Percentiles rank a stretch among this genome's conserved stretches.
These are phyloP conservation scores for Coniophora puteana DNA, from an alignment of 1,284 basidiomycete species.

Conservation along the genomic window DNA sequence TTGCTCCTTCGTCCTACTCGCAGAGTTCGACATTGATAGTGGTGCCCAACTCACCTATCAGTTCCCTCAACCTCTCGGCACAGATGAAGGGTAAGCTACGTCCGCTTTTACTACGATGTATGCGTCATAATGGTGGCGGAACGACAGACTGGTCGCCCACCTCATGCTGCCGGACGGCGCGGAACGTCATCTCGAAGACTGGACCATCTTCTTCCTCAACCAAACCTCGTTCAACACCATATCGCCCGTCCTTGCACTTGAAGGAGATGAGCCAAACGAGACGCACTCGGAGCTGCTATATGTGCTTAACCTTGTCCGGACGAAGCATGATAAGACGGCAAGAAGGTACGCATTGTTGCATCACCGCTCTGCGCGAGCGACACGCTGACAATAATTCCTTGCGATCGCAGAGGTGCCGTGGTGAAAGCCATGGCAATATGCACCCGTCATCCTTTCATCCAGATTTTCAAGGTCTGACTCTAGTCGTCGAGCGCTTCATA, in stretches of 20 bases:
- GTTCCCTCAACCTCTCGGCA: slow-evolving; percentile 88
- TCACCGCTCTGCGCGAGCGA: slow-evolving; percentile 9
- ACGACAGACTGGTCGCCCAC: slow-evolving; percentile 84
- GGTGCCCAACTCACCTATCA: slow-evolving; percentile 91
- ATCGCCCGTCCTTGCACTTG: slow-evolving; percentile 74
- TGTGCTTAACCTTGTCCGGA: slow-evolving; percentile 93
- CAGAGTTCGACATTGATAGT: slow-evolving; percentile 93
- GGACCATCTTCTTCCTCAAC: slow-evolving; percentile 98
- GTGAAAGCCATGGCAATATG: slow-evolving; percentile 97
- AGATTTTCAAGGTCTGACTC: slow-evolving; percentile 87
- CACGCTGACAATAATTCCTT: slow-evolving; percentile 10
- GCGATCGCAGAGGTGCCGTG: slow-evolving; percentile 75
- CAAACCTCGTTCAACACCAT: slow-evolving; percentile 87
- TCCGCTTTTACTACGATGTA: neutral
- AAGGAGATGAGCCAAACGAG: slow-evolving; percentile 50
- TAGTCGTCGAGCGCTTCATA: neutral
- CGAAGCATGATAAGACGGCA: slow-evolving; percentile 88
- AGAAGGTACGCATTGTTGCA: slow-evolving; percentile 57
- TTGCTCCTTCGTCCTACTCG: slow-evolving; percentile 89
- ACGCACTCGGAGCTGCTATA: slow-evolving; percentile 70
- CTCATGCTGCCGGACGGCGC: slow-evolving; percentile 98
- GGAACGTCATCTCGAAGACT: slow-evolving; percentile 91
- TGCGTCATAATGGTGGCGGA: slow-evolving; percentile 7
- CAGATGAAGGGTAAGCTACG: slow-evolving; percentile 81
- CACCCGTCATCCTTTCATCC: slow-evolving; percentile 92